phyloP scores from a whole-genome alignment of 2,329 filamentous ascomycete species.

The Tricladium varicosporioides region DNA sequence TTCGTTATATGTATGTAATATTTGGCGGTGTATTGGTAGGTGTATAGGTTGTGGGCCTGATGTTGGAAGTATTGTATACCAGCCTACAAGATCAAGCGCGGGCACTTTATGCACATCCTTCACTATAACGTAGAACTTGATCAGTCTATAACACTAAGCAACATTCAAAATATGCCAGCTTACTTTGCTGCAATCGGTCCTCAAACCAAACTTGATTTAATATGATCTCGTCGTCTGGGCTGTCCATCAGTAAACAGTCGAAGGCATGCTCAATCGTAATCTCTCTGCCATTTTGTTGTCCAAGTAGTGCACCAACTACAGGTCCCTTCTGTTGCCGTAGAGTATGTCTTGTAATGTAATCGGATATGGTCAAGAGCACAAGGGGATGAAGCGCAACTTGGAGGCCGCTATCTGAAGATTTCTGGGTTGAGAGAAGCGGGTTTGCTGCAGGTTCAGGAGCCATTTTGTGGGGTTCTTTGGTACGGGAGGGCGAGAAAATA shows the following conservation, averaged over 20 bases:
- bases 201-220: conserved; percentile 72
- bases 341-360: conserved; percentile 90
- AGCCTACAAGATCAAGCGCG: conserved; percentile 82
- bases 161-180: conserved; percentile 34
- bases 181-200: conserved; percentile 81
- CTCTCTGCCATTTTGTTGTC: conserved; percentile 85
- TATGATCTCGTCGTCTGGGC: conserved; percentile 49
- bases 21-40: conserved; percentile 74
- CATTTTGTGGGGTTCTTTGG: conserved; percentile 40
- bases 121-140: conserved; percentile 51
- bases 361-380: conserved; percentile 92
- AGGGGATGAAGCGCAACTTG: conserved; percentile 87
- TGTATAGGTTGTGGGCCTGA: conserved; percentile 66
- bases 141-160: background rate
- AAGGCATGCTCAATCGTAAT: conserved; percentile 93
- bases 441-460: conserved; percentile 43
- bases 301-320: conserved; percentile 82
- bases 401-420: conserved; percentile 63
- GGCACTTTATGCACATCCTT: conserved; percentile 84
- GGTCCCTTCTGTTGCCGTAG: conserved; percentile 73
- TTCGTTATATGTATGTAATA: conserved; percentile 75
- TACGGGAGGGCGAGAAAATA: background rate
- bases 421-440: conserved; percentile 63
- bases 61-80: conserved; percentile 77
- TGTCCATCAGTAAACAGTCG: conserved; percentile 60